These are phyloP conservation scores for Dictyophora rubrovolvata DNA, from an alignment of 768 basidiomycete genomes.

Conservation along the genomic window DNA sequence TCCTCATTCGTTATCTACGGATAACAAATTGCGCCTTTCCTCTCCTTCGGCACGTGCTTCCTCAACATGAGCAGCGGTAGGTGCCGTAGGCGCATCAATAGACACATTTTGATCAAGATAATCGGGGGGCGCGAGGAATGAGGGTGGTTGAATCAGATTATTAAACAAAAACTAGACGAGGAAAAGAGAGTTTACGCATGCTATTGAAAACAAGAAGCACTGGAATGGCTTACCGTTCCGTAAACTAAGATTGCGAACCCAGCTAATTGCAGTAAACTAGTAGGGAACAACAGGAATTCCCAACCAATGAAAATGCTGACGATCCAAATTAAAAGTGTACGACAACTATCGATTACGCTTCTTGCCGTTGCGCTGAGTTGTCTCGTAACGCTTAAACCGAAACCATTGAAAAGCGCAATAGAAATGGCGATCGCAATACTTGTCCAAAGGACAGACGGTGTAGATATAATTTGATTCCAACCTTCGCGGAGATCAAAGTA, in stretches of 20 bases:
- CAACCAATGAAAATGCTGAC: slow-evolving; percentile 83
- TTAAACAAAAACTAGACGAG: slow-evolving; percentile 74
- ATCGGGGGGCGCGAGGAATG: slow-evolving; percentile 41
- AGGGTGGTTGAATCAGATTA: slow-evolving; percentile 61
- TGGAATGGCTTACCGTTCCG: slow-evolving; percentile 54
- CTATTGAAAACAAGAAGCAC: slow-evolving; percentile 5
- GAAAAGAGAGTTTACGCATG: slow-evolving; percentile 5
- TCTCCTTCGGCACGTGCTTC: too few species aligned
- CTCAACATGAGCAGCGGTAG: too few species aligned
- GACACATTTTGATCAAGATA: too few species aligned
- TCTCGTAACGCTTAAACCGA: slow-evolving; percentile 84
- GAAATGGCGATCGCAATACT: slow-evolving; percentile 62
- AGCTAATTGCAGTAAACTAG: slow-evolving; percentile 69
- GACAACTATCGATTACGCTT: slow-evolving; percentile 86
- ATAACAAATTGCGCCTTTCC: too few species aligned
- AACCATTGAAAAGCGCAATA: slow-evolving; percentile 73
- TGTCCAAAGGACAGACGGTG: slow-evolving; percentile 58
- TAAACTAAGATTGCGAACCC: slow-evolving; percentile 89
- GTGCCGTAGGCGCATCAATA: too few species aligned
- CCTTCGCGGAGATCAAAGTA: slow-evolving; percentile 87
- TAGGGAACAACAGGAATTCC: slow-evolving; percentile 77
- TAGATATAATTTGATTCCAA: slow-evolving; percentile 79
- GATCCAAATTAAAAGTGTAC: slow-evolving; percentile 94
- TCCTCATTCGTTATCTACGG: too few species aligned
- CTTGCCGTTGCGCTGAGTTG: slow-evolving; percentile 90